Evolutionary conservation across 495 filamentous ascomycete genomes (phyloP).

Genomic region (Stereocaulon alpinum): DNA sequence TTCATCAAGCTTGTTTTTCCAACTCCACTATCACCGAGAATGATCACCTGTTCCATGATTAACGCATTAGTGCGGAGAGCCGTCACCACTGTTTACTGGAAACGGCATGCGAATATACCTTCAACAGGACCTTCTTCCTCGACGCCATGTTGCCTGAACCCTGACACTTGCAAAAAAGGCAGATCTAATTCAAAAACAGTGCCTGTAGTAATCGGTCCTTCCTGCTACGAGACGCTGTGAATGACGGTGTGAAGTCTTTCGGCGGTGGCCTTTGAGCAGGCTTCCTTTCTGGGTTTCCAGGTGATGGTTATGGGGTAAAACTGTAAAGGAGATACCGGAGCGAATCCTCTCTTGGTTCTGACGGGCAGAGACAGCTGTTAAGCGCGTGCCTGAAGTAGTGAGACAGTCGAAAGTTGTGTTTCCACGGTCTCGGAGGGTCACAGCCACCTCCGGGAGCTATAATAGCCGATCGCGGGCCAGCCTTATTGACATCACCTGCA

Average conservation of each 20-base stretch:
- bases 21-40: conserved; percentile 94
- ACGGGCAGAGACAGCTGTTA: not conserved
- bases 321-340: too few species aligned
- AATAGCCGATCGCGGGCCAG: not conserved
- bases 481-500: conserved; percentile 1
- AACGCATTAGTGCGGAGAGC: not conserved
- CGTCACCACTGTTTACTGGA: not conserved
- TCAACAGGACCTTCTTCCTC: conserved; percentile 93
- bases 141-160: conserved; percentile 56
- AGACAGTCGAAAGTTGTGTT: not conserved
- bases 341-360: too few species aligned
- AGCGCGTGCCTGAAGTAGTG: not conserved
- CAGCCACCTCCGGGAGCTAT: not conserved
- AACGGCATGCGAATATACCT: conserved; percentile 45
- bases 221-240: not conserved
- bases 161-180: not conserved
- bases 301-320: too few species aligned
- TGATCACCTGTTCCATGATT: conserved; percentile 63
- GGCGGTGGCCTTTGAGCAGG: not conserved
- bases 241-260: not conserved
- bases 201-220: not conserved
- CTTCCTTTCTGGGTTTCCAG: not conserved
- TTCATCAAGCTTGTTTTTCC: conserved; percentile 99
- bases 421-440: not conserved
- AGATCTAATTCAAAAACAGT: not conserved